These are phyloP conservation scores for Calocybe indica DNA, from an alignment of 768 basidiomycete species.

Conservation along the genomic window DNA sequence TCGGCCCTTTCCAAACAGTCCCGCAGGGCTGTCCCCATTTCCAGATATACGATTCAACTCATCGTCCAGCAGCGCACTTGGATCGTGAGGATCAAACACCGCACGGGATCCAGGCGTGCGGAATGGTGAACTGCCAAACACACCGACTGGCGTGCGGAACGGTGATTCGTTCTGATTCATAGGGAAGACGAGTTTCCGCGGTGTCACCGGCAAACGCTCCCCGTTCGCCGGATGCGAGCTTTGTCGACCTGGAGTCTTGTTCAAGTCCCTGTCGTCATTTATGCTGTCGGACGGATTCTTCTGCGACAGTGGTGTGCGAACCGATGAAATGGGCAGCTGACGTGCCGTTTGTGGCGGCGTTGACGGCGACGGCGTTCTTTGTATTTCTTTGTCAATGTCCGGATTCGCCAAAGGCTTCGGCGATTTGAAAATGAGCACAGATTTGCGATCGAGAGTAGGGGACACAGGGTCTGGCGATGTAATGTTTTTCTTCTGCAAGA, in stretches of 20 bases:
- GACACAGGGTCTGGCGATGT: constrained; percentile 41
- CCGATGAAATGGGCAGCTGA: constrained; percentile 15
- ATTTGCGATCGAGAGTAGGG: constrained; percentile 33
- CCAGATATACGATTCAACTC: constrained; percentile 55
- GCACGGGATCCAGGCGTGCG: constrained; percentile 44
- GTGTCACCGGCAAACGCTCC: constrained; percentile 29
- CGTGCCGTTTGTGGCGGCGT: constrained; percentile 14
- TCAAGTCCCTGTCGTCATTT: constrained; percentile 9
- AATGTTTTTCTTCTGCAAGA: constrained; percentile 23
- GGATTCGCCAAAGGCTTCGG: constrained; percentile 11
- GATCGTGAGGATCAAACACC: constrained; percentile 71
- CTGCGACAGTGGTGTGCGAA: constrained; percentile 17
- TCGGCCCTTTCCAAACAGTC: constrained; percentile 56
- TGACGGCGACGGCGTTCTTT: constrained; percentile 11
- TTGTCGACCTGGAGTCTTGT: constrained; percentile 26
- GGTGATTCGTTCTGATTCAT: constrained; percentile 31
- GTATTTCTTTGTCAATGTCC: constrained; percentile 7
- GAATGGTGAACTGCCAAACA: constrained; percentile 30
- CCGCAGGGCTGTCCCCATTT: constrained; percentile 55
- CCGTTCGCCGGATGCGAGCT: constrained; percentile 27
- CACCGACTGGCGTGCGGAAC: constrained; percentile 29
- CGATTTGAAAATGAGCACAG: not conserved
- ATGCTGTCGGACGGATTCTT: constrained; percentile 27
- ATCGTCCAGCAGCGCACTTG: constrained; percentile 61
- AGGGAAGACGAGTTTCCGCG: constrained; percentile 31